phyloP scores from a whole-genome alignment of 176 grass and related monocot genomes.

The Panicum miliaceum region DNA sequence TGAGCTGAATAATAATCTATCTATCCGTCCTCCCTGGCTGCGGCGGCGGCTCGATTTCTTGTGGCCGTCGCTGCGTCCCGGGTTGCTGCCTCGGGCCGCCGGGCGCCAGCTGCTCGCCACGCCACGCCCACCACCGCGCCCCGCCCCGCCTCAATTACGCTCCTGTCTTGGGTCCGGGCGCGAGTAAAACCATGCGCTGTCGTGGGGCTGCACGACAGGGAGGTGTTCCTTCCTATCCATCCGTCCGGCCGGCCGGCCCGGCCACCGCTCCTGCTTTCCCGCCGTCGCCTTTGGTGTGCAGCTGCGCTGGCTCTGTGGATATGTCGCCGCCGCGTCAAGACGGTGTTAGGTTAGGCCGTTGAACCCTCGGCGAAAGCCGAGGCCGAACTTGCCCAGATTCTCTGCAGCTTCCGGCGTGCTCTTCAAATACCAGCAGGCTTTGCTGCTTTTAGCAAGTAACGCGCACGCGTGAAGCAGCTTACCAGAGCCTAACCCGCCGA shows the following conservation, averaged over 20 bases:
- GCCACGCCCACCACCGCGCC: neutral
- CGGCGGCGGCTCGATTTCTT: constrained; percentile 56
- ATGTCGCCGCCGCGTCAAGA: neutral
- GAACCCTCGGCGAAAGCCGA: neutral
- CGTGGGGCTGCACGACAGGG: constrained; percentile 23
- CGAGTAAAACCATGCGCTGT: constrained; percentile 38
- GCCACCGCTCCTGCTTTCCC: neutral
- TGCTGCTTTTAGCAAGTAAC: neutral
- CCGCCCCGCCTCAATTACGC: neutral
- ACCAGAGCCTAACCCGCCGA: neutral
- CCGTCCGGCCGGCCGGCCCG: no score
- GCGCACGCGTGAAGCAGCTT: neutral
- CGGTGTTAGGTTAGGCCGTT: neutral
- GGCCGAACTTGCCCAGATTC: neutral
- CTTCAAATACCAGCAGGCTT: neutral
- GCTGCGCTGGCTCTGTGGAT: no score
- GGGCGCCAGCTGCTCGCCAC: neutral
- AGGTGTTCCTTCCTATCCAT: neutral
- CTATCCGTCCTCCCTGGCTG: neutral
- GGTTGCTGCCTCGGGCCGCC: no score
- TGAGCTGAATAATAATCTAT: neutral
- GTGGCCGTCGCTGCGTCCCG: constrained; percentile 51
- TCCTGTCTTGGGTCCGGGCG: neutral
- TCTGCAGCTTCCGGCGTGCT: neutral
- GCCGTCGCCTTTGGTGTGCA: neutral